Percentiles rank a stretch among this genome's conserved stretches.
Conservation (phyloP, 176 grass and related monocot species). For the Themeda triandra region DNA sequence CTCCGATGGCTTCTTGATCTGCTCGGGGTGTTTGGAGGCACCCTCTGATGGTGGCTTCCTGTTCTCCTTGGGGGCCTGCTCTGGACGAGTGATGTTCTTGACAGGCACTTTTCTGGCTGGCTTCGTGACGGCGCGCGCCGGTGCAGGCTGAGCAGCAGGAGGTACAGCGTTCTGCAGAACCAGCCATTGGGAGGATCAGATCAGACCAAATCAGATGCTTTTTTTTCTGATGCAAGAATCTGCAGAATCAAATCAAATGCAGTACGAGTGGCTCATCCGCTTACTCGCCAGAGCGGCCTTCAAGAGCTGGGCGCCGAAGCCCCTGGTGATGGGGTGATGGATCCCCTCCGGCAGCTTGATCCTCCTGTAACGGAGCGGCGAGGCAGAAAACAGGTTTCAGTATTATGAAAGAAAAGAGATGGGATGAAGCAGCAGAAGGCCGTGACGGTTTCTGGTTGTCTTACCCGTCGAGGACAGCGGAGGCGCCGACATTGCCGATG, state of each 20-base stretch:
- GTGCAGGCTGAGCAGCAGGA: conserved; percentile 11
- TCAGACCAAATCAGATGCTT: background rate
- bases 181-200: background rate
- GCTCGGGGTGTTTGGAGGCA: background rate
- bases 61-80: conserved; percentile 34
- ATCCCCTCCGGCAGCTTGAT: conserved; percentile 38
- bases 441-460: background rate
- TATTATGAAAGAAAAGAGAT: background rate
- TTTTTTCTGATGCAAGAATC: background rate
- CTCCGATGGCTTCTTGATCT: conserved; percentile 7
- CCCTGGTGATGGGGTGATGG: conserved; percentile 49
- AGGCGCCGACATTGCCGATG: conserved; percentile 57
- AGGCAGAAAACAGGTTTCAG: background rate
- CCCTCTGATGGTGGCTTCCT: background rate
- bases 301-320: conserved; percentile 61
- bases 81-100: conserved; percentile 32
- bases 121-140: conserved; percentile 19
- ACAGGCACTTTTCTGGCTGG: conserved; percentile 40
- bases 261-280: background rate
- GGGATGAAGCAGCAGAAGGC: background rate
- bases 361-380: conserved; percentile 8
- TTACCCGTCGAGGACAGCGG: conserved; percentile 32
- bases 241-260: background rate
- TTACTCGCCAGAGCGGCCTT: conserved; percentile 38
- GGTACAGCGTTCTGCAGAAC: conserved; percentile 14